Evolutionary conservation across 2,329 filamentous ascomycete genomes (phyloP), one percentile per base, ranked within the genome.

Genomic region (Scedosporium boydii): DNA sequence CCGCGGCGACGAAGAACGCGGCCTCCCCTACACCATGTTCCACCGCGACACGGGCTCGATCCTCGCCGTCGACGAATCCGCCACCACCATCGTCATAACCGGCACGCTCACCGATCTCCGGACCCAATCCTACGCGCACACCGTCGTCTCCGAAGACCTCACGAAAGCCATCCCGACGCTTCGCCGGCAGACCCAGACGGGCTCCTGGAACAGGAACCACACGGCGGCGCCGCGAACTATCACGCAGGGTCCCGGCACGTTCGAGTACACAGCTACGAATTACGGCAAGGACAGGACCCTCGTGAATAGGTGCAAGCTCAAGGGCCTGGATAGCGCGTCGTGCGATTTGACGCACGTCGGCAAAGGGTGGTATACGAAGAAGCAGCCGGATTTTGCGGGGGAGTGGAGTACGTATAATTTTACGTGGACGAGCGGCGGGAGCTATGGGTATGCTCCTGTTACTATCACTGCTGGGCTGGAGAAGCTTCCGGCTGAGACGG

Each of bases 301-400:
- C 18, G 61, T 70, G 29, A 70, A 69, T 64, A 65, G 65, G 48
- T 70, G 68, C 66, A 60, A 63, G 26, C 68, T 70, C 18, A 67
- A 67, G 64, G 69, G 69, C 51, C 68, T 67, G 10, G 66, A 21
- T 41, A 59, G 63, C 38, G 69, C 69, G 6, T 61, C 61, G 4
- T 71, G 69, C 66, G 68, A 69, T 62, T 62, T 71, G 44, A 71
- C 69, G 6, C 67, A 71, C 64, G 65, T 69, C 16, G 69, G 69
- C 38, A 55, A 58, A 38, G 64, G 62, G 14, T 70, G 69, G 69
- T 70, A 71, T 65, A 66, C 69, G 26, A 63, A 38, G 18, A 62
- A 68, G 62, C 38, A 55, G n/a, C 44, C 44, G 10, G 41, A 27
- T 42, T 59, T 59, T 27, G 27, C 41, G 67, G 26, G 42, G 9